A percentile compares a stretch with the other conserved stretches of the same genome.
Evolutionary conservation across 169 alveolate species (phyloP).

Genomic region (Cryptosporidium sp.): DNA sequence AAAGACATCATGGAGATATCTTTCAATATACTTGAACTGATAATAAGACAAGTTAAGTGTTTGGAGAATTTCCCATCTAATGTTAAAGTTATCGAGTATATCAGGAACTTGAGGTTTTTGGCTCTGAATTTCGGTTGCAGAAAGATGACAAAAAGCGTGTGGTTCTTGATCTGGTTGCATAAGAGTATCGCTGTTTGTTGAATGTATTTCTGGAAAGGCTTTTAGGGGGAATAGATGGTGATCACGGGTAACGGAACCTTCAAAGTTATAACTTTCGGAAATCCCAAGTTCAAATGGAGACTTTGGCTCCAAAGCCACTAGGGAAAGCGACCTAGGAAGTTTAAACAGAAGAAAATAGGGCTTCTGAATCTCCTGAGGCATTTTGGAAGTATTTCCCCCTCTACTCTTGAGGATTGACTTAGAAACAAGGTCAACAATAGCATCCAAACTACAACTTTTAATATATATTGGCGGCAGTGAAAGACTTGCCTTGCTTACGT

Average conservation of each 20-base stretch:
- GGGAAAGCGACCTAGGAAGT: slow-evolving; percentile 22
- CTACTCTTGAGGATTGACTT: slow-evolving; percentile 39
- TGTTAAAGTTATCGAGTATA: not conserved
- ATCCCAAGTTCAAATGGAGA: not conserved
- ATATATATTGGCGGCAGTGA: slow-evolving; percentile 55
- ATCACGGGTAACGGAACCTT: not conserved
- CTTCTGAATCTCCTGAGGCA: slow-evolving; percentile 23
- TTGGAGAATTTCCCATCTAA: slow-evolving; percentile 37
- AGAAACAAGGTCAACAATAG: slow-evolving; percentile 52
- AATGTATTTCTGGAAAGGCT: not conserved
- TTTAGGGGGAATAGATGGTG: not conserved
- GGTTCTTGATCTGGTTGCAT: not conserved
- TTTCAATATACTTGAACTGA: slow-evolving; percentile 32
- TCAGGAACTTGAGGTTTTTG: not conserved
- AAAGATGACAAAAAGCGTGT: not conserved
- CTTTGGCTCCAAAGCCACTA: slow-evolving; percentile 51
- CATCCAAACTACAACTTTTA: slow-evolving; percentile 35
- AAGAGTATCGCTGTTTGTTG: not conserved
- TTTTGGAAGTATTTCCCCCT: not conserved
- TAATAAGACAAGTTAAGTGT: slow-evolving; percentile 27
- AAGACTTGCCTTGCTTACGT: slow-evolving; percentile 20
- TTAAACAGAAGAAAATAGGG: slow-evolving; percentile 45
- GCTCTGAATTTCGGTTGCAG: not conserved
- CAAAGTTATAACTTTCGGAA: not conserved
- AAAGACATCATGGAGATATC: slow-evolving; percentile 53